Evolutionary conservation across 2,329 filamentous ascomycete genomes (phyloP), one percentile per base, ranked within the genome.

Genomic region (Clonostachys rosea): DNA sequence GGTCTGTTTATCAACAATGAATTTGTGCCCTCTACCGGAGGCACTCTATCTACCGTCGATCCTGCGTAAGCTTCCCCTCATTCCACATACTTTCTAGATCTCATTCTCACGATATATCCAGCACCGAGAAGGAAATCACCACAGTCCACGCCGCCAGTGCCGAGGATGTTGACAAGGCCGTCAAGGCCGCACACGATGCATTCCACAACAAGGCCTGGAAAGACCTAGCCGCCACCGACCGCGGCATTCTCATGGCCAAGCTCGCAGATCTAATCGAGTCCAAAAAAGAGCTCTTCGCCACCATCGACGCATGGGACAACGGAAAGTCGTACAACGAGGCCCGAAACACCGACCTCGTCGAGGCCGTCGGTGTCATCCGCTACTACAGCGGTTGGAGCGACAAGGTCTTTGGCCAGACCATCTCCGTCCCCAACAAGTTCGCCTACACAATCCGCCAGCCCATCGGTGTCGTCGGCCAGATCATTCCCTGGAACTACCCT

Each of bases 401-500:
- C 65, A 89, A 89, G 67, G 78, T 86, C 41, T 79, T 81, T 45
- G 85, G 85, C n/a, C 79, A 86, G 59, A 84, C 84, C 17, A 86
- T 88, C 55, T 78, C 81, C 54, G 84, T 80, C 2, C 75, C 73
- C 1, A 67, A 70, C 13, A 88, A 87, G 60, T 73, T 88, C 43
- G 83, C 83, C 12, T 88, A 88, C 57, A 87, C 83, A 0, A 69
- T 87, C 20, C 75, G 81, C 35, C 81, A 88, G 61, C 85, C 85
- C 3, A 67, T 88, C 30, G 85, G 85, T 44, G 85, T 89, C 1
- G 84, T 84, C 50, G 84, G 74, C 6, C 69, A 71, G 62, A 87
- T 88, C 50, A 87, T 87, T 51, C 83, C 84, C 5, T 89, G 84
- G 84, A 89, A 89, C 62, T 87, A 83, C 55, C 84, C 84, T 6